Evolutionary conservation across 2,329 filamentous ascomycete species (phyloP), one percentile per base, ranked within the genome.

Genomic region (Orbilia quercus): DNA sequence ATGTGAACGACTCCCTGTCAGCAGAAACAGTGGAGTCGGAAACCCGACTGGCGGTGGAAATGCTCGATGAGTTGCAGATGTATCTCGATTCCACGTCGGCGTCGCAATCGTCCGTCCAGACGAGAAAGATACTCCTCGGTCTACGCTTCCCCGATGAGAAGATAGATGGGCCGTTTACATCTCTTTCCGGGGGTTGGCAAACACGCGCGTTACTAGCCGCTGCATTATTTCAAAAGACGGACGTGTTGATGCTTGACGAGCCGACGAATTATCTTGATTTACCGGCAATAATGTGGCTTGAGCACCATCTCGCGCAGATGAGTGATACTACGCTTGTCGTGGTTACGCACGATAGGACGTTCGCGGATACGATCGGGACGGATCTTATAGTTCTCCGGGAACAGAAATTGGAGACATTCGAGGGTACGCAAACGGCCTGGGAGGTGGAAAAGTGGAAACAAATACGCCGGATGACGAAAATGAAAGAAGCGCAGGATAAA

Each of bases 211-310:
- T 87, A 67, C 83, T 91, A 0, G 89, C 89, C 1, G 83, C 83
- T 1, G 86, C 87, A 0, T 83, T 96, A 2, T 85, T 91, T 0
- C 89, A 92, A 74, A 86, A 89, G 6, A 86, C 88, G 0, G 91
- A 96, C 76, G 87, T 96, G 1, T 83, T 96, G 67, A 88, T 96
- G 55, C 86, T 96, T 1, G 91, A 96, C 79, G 91, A 96, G 79
- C 92, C 92, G 0, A 96, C 91, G 34, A 96, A 96, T 78, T 96
- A 91, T 78, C 84, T 96, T 0, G 91, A 96, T 78, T 83, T 96
- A 0, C 84, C 92, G 0, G 91, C 90, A 0, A 92, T 96, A 66
- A 87, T 96, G 64, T 96, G 92, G 91, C 83, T 96, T 0, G 89
- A 96, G 78, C 85, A 85, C 11, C 89, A 92, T 78, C 85, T 96